Conservation (phyloP, 2,329 filamentous ascomycete genomes). For the Botrytis elliptica region DNA sequence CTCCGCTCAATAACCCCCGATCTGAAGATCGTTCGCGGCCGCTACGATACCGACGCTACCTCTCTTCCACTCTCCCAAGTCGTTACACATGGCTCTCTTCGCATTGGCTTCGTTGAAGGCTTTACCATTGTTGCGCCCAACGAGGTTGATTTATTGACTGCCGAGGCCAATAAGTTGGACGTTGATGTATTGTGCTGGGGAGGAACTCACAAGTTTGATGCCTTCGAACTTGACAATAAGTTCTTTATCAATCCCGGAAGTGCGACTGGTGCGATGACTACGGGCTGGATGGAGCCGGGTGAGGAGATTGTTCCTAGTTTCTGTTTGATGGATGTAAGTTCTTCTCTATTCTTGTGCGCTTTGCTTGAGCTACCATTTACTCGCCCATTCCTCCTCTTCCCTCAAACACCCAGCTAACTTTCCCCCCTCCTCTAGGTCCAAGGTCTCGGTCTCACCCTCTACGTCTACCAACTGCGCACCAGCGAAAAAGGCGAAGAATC, state of each 20-base stretch:
- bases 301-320: constrained; percentile 86
- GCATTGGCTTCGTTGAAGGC: constrained; percentile 66
- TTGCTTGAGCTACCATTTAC: not conserved
- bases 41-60: constrained; percentile 65
- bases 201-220: constrained; percentile 67
- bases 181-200: constrained; percentile 70
- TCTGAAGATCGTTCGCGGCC: constrained; percentile 67
- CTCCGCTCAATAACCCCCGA: constrained; percentile 71
- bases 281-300: constrained; percentile 55
- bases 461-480: constrained; percentile 85
- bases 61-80: constrained; percentile 64
- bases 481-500: constrained; percentile 75
- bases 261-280: constrained; percentile 62
- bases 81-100: constrained; percentile 63
- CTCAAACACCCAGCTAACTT: not conserved
- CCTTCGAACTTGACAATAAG: constrained; percentile 72
- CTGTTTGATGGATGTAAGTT: constrained; percentile 93
- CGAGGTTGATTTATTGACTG: constrained; percentile 65
- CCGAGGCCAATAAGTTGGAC: constrained; percentile 66
- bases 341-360: not conserved
- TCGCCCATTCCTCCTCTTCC: not conserved
- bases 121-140: constrained; percentile 63
- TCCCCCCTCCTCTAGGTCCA: constrained; percentile 63
- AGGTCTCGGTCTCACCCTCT: constrained; percentile 91
- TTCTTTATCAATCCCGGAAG: constrained; percentile 70